A percentile compares a stretch with the other conserved stretches of the same genome.
Evolutionary conservation across 73 alveolate genomes (phyloP).

Genomic region (Blepharisma japonicum): DNA sequence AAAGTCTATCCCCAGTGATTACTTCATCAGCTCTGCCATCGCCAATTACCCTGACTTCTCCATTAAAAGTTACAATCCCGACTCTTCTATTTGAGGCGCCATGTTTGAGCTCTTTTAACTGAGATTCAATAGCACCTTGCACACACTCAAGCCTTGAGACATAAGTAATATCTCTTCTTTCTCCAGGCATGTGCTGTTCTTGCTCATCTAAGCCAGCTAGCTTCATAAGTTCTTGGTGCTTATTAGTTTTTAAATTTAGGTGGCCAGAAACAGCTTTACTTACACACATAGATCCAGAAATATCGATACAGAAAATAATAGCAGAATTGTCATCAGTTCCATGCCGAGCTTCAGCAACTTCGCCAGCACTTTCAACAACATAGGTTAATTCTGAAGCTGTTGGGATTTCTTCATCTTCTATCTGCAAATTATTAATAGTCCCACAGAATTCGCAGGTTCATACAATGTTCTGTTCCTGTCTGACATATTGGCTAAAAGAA

Average conservation of each 20-base stretch:
- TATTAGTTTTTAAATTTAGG: conserved; percentile 38
- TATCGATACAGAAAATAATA: conserved; percentile 84
- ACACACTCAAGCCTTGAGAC: conserved; percentile 89
- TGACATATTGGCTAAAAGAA: background rate
- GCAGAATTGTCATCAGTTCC: conserved; percentile 33
- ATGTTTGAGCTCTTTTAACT: conserved; percentile 60
- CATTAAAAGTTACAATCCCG: conserved; percentile 90
- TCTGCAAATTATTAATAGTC: conserved; percentile 30
- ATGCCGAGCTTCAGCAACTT: conserved; percentile 34
- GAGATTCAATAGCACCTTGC: conserved; percentile 82
- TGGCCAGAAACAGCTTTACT: conserved; percentile 67
- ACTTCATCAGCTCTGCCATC: conserved; percentile 72
- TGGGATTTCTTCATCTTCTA: conserved; percentile 70
- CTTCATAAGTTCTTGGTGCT: conserved; percentile 1
- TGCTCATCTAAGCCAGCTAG: conserved; percentile 61
- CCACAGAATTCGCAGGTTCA: conserved; percentile 78
- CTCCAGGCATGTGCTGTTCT: conserved; percentile 44
- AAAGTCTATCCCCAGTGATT: conserved; percentile 76
- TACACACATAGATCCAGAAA: conserved; percentile 90
- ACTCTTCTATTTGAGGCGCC: conserved; percentile 73
- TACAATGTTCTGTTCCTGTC: background rate
- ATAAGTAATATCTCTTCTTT: conserved; percentile 61
- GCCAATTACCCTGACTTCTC: conserved; percentile 85
- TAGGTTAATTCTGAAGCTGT: conserved; percentile 43
- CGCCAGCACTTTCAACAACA: conserved; percentile 48